Percentiles rank a stretch among this genome's conserved stretches.
These are phyloP conservation scores for Aspergillus flavus DNA, from an alignment of 2,329 filamentous ascomycete species.

Conservation along the genomic window DNA sequence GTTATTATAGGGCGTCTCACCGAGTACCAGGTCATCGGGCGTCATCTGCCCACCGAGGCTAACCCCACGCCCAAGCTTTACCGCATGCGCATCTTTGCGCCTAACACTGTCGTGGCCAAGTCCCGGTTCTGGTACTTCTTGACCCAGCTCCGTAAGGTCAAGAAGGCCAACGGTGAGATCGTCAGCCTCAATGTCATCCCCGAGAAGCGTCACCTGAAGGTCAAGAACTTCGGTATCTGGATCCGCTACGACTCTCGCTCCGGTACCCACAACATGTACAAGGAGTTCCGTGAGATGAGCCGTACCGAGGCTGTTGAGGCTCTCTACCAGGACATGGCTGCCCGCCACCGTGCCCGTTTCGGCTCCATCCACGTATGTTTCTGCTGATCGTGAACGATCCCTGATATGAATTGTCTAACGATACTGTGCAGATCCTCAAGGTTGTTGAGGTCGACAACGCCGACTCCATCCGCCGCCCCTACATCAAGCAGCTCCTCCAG, in stretches of 20 bases:
- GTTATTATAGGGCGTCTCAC: slow-evolving; percentile 83
- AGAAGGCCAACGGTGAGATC: slow-evolving; percentile 99
- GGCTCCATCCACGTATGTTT: slow-evolving; percentile 93
- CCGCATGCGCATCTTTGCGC: slow-evolving; percentile 99
- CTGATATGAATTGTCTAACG: slow-evolving; percentile 8
- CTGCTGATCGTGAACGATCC: neutral
- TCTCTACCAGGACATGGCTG: slow-evolving; percentile 99
- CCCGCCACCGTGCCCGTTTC: slow-evolving; percentile 97
- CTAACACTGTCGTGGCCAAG: slow-evolving; percentile 97
- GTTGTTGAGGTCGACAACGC: slow-evolving; percentile 96
- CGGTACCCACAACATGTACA: slow-evolving; percentile 99
- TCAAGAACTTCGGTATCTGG: slow-evolving; percentile 99
- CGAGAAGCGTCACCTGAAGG: slow-evolving; percentile 99
- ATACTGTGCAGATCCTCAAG: slow-evolving; percentile 77
- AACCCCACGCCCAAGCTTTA: slow-evolving; percentile 98
- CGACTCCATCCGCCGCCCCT: slow-evolving; percentile 94
- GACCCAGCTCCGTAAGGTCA: slow-evolving; percentile 98
- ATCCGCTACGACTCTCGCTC: slow-evolving; percentile 99
- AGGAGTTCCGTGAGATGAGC: slow-evolving; percentile 99
- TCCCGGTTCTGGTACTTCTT: slow-evolving; percentile 99
- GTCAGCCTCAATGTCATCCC: slow-evolving; percentile 94
- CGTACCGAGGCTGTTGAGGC: slow-evolving; percentile 93
- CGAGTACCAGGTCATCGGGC: slow-evolving; percentile 99
- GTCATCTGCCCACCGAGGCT: slow-evolving; percentile 95
- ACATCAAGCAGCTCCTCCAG: slow-evolving; percentile 97